Percentiles rank a stretch among this genome's conserved stretches.
Conservation (phyloP, 1,139 yeast species). For the Barnettozyma hawaiiensis region DNA sequence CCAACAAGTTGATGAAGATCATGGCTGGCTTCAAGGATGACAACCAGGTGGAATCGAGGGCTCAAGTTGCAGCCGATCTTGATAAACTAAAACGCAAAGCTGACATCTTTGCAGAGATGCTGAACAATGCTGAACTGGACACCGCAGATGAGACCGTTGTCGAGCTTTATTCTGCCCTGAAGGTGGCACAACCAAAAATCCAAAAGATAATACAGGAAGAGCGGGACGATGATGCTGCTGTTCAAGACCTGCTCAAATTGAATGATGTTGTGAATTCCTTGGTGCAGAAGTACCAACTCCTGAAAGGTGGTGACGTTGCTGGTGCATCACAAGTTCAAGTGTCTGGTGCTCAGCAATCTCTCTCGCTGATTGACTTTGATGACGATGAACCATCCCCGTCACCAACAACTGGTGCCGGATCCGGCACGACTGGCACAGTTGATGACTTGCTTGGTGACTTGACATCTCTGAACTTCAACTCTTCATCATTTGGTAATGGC, state of each 20-base stretch:
- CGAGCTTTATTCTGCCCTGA: conserved; percentile 75
- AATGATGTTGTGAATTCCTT: conserved; percentile 75
- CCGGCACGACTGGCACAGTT: conserved; percentile 39
- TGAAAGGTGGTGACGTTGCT: conserved; percentile 58
- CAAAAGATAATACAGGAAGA: conserved; percentile 79
- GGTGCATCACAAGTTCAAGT: conserved; percentile 57
- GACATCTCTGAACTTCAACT: conserved; percentile 38
- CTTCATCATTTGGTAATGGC: conserved; percentile 31
- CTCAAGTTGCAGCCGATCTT: conserved; percentile 77
- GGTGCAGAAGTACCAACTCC: conserved; percentile 58
- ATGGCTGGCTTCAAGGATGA: conserved; percentile 98
- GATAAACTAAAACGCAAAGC: conserved; percentile 82
- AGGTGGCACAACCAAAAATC: conserved; percentile 82
- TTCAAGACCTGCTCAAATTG: conserved; percentile 57
- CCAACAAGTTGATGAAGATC: conserved; percentile 91
- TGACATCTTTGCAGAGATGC: conserved; percentile 88
- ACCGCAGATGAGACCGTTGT: conserved; percentile 64
- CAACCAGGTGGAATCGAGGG: conserved; percentile 55
- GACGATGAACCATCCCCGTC: conserved; percentile 42
- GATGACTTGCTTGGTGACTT: conserved; percentile 71
- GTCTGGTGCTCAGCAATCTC: conserved; percentile 34
- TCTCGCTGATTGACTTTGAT: conserved; percentile 76
- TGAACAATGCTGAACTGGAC: conserved; percentile 51
- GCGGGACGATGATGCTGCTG: conserved; percentile 61
- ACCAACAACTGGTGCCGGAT: conserved; percentile 31